These are phyloP conservation scores for Metschnikowia drakensbergensis DNA, from an alignment of 805 yeast genomes.

Conservation along the genomic window DNA sequence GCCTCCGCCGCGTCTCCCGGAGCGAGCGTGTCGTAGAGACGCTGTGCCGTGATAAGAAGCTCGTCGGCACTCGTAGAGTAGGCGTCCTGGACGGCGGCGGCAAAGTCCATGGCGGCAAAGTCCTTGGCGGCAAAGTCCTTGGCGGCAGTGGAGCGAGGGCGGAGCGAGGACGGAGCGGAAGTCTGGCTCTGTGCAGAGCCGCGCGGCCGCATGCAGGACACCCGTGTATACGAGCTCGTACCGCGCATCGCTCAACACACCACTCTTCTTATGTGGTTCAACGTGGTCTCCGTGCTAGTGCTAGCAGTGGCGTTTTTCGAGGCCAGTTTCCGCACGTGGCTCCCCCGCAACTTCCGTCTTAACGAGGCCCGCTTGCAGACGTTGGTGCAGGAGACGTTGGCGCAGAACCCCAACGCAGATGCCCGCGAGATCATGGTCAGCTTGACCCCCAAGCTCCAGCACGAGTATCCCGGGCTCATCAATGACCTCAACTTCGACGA, in stretches of 20 bases:
- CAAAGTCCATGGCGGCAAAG: neutral
- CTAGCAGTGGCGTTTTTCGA: slow-evolving; percentile 34
- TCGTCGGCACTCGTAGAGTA: neutral
- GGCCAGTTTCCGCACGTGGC: slow-evolving; percentile 53
- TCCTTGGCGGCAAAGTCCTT: too few species aligned
- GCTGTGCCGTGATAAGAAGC: neutral
- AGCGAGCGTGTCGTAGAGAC: neutral
- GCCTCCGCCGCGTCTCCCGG: neutral
- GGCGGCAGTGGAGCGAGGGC: too few species aligned
- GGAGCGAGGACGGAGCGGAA: neutral
- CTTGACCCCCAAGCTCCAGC: slow-evolving; percentile 43
- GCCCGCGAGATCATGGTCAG: slow-evolving; percentile 61
- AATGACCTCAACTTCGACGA: slow-evolving; percentile 71
- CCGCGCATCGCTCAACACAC: neutral
- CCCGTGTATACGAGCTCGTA: too few species aligned
- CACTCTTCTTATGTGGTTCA: too few species aligned
- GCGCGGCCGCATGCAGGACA: too few species aligned
- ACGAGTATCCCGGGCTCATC: slow-evolving; percentile 68
- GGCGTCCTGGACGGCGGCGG: neutral
- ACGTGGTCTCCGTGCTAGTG: slow-evolving; percentile 19
- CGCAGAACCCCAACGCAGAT: slow-evolving; percentile 51
- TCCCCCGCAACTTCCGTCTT: slow-evolving; percentile 68
- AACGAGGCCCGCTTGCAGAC: slow-evolving; percentile 59
- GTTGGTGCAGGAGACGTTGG: slow-evolving; percentile 54
- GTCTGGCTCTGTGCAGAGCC: neutral